These are phyloP conservation scores for Wickerhamiella australiensis DNA, from an alignment of 805 yeast genomes.

Conservation along the genomic window DNA sequence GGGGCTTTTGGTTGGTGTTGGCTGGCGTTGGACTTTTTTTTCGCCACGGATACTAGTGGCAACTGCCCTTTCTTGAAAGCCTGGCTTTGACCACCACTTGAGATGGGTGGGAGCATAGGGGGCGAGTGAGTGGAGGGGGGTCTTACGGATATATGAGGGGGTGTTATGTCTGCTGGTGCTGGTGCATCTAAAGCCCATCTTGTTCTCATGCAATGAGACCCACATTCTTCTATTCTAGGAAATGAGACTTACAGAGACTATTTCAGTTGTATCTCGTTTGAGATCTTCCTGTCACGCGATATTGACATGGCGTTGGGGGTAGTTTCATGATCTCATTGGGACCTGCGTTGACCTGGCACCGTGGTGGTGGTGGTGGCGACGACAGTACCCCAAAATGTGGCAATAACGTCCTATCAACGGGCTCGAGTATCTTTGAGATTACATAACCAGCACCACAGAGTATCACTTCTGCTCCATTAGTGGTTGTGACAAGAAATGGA, in stretches of 20 bases:
- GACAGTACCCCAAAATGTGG: too few species aligned
- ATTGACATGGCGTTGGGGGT: background rate
- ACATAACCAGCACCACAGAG: too few species aligned
- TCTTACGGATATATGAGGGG: background rate
- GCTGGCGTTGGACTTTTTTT: background rate
- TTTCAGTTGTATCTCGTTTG: background rate
- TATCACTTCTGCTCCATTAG: too few species aligned
- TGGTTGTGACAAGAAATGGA: too few species aligned
- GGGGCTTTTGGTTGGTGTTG: background rate
- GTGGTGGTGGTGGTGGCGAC: too few species aligned
- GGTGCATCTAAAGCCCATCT: too few species aligned
- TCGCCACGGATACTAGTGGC: constrained; percentile 2
- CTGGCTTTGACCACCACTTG: too few species aligned
- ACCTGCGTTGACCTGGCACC: background rate
- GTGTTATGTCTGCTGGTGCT: too few species aligned
- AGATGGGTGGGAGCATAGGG: background rate
- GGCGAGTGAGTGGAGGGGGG: too few species aligned
- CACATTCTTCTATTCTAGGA: background rate
- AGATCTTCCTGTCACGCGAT: background rate
- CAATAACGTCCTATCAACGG: background rate
- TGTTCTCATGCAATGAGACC: too few species aligned
- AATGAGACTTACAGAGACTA: background rate
- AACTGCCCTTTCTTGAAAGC: background rate
- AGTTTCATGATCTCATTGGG: background rate
- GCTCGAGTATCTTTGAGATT: too few species aligned